Base-by-base conservation (phyloP, 805 yeast genomes). In the Hanseniaspora guilliermondii region DNA sequence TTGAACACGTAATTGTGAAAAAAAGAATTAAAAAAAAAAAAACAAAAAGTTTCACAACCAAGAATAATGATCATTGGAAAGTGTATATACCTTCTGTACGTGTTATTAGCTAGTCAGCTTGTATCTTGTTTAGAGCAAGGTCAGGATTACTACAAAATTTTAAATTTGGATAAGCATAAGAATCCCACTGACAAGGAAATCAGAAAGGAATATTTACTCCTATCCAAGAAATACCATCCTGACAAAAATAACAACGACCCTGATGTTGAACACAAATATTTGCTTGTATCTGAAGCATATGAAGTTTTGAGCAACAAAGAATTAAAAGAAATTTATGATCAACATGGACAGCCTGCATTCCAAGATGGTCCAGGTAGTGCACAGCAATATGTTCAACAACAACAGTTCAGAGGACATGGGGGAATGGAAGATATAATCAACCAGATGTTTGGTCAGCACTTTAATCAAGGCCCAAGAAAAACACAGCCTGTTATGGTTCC, bases 201-300 rank as follows among this genome's bases (percentile, higher is more conserved):
- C 69, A 87, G 86, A 65, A 77, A 81, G 52, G 96, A 96, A 0
- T 89, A 89, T 66, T 73, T 95, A 60, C 76, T 79, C 55, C 70
- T 91, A 59, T 82, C 89, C 60, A 83, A 87, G 66, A 85, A 85
- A 64, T 87, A 78, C 68, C 98, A 91, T 64, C 98, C 98, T 2
- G 98, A 91, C 68, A 91, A 91, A 70, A 93, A 91, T 65, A 82
- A 84, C 5, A 84, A 83, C 6, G 87, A 86, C 8, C 49, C 55
- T 25, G 83, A 77, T 30, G 95, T 97, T 0, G 88, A 86, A 59
- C 82, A 84, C 49, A 82, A 78, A 68, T 93, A 89, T 66, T 82
- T 93, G 49, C 95, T 88, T 68, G 77, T 93, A 30, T 95, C 95
- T 16, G 95, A 85, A 63, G 97, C 97, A 0, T 91, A 91, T 66